Evolutionary conservation across 345 rosid genomes (phyloP).

Genomic region (Durio zibethinus): DNA sequence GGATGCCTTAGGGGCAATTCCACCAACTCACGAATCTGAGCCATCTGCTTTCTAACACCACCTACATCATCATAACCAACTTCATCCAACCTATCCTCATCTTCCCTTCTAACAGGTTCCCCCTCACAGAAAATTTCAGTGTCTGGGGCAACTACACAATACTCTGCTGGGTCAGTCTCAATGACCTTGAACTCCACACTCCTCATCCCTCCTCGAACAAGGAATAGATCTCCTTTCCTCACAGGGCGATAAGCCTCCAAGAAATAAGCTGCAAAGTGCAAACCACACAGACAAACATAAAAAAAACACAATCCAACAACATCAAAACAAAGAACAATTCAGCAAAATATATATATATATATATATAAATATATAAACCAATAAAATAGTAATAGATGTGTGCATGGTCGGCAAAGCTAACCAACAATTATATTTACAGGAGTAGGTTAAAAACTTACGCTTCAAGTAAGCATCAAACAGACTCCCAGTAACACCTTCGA

Average conservation of each 20-base stretch:
- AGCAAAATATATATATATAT: no score
- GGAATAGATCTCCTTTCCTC: slow-evolving; percentile 62
- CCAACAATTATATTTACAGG: neutral
- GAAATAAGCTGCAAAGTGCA: slow-evolving; percentile 57
- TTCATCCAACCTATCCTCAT: slow-evolving; percentile 65
- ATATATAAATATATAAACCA: no score
- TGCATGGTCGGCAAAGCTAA: neutral
- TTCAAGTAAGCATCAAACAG: slow-evolving; percentile 62
- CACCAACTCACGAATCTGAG: slow-evolving; percentile 69
- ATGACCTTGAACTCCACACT: slow-evolving; percentile 65
- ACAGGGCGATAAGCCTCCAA: slow-evolving; percentile 65
- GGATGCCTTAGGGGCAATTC: slow-evolving; percentile 71
- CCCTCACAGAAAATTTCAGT: slow-evolving; percentile 74
- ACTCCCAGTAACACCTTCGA: slow-evolving; percentile 62
- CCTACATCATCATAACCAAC: slow-evolving; percentile 79
- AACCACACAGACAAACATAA: neutral
- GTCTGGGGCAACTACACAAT: slow-evolving; percentile 70
- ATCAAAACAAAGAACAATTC: neutral
- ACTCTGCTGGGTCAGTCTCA: slow-evolving; percentile 56
- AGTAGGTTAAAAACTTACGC: slow-evolving; percentile 33
- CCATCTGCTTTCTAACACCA: slow-evolving; percentile 72
- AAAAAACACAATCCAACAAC: neutral
- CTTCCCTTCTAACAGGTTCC: slow-evolving; percentile 63
- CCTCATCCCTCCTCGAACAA: slow-evolving; percentile 71
- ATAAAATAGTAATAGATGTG: neutral